Evolutionary conservation across 1,284 basidiomycete genomes (phyloP), one percentile per base, ranked within the genome.

Genomic region (Veloboletus limbatus): DNA sequence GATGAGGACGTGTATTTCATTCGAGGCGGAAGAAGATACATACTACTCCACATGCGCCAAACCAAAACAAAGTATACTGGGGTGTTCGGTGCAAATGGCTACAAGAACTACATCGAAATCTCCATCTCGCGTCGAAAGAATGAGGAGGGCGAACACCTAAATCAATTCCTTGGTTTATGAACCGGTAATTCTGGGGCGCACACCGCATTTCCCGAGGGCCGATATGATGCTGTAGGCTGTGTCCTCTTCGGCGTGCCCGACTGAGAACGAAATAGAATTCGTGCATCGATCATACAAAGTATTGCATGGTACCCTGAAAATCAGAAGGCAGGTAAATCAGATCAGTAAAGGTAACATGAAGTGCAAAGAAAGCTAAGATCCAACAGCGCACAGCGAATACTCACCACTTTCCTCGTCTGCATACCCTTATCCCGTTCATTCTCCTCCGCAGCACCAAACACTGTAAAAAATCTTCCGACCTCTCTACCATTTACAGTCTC

Each of bases 401-500:
- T 57, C 58, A 87, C 85, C 72, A 81, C 72, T 56, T 78, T 76
- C 58, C 81, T 70, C 41, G 75, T 75, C 63, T 77, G 76, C 78
- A 81, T 77, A 11, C 79, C 81, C 55, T 79, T 77, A 68, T 95
- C 92, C 47, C 82, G 72, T 61, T 89, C 84, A 58, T 95, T 95
- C 76, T 95, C 92, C 51, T 75, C 77, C 2, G 92, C 92, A 2
- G 92, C 88, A 34, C 82, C 82, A 57, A 87, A 95, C 18, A 91
- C 88, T 18, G 79, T 88, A 60, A 94, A 94, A 47, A 70, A 70
- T 34, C 62, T 50, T 21, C 56, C 62, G 2, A 62, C 36, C 6
- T 50, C 59, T 18, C 49, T 58, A 4, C 47, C 51, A 34, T 58
- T 45, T 16, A 35, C 26, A 9, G 8, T 36, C 16, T 40, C 28